Evolutionary conservation across 441 rosid species (phyloP), one percentile per base, ranked within the genome.

Genomic region (Corymbia citriodora): DNA sequence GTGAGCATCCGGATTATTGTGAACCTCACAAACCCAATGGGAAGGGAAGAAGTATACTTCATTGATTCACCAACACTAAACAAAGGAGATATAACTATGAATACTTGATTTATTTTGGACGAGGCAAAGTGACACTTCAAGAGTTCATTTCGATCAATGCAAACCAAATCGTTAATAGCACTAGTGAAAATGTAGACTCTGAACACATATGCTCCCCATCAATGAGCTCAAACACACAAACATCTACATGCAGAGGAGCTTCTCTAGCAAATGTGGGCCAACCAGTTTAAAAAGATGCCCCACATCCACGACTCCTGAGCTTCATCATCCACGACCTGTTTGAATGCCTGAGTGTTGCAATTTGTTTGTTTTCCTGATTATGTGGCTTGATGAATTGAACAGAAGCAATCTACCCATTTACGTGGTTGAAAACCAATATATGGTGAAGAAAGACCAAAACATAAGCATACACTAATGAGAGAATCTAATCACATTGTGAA

Each of bases 261-360:
- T 10, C 14, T 59, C 63, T 57, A 1, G 63, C 63, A 23, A 57
- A 57, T 57, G 13, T 9, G 63, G 63, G 29, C 63, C 2, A 9
- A 57, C 29, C 3, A 57, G 3, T 2, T 9, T 3, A 57, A 57
- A 57, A 57, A 18, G 21, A 57, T 3, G 11, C 61, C 25, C 10
- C 61, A 21, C 5, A 0, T 25, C n/a, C 15, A 25, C 0, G 5
- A 11, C 11, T 0, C 11, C 11, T 0, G 5, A 55, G 27, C 25
- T 21, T 55, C 61, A 19, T 1, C 2, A 0, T 55, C 11, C 27
- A 55, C 0, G 5, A 55, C 61, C 2, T 0, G 0, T 55, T 5
- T 55, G 0, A 59, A 59, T 27, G 11, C 0, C 3, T 27, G 2
- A 61, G 31, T 2, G 31, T 5, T 0, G 0, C 16, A 61, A 61